Evolutionary conservation across 768 basidiomycete species (phyloP), one percentile per base, ranked within the genome.

Genomic region (Termitomyces sp.): DNA sequence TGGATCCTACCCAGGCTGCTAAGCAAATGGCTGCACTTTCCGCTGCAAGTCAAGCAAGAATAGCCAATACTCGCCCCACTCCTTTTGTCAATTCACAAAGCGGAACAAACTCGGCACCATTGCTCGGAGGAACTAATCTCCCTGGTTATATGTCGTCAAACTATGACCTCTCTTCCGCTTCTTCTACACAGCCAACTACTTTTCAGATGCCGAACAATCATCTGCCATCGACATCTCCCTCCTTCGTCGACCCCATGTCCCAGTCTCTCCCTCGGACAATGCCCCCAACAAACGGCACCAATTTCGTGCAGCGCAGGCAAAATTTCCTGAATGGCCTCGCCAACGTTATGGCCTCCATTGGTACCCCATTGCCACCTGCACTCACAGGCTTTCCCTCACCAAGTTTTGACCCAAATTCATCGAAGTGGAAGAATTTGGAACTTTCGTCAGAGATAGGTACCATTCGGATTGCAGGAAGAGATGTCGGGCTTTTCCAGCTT

Each of bases 21-120:
- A 92, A 91, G 70, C 90, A 92, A 73, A 88, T 91, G 82, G 87
- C 88, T 31, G 86, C 86, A 10, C 81, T 92, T 63, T 84, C 78
- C 64, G 85, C 80, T 54, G 86, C 78, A 49, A 84, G 77, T 63
- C 78, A 82, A 64, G 80, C 83, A 67, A 77, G 84, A 72, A 79
- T 82, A 62, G 73, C 80, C 66, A 83, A 80, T 61, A 78, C 75
- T 71, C 70, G 74, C 57, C 68, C 68, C 48, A 61, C 70, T 53
- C 55, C 73, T 57, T 63, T 69, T 55, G 64, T 71, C 51, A 64
- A 65, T 64, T 60, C 76, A 56, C 68, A 71, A 56, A 67, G 77
- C 76, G 82, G 82, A 78, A 79, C 81, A 83, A 84, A 80, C 71
- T 82, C 87, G 81, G 85, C 77, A 65, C 68, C 85, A 78, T 84